Base-by-base conservation (phyloP, 2,329 filamentous ascomycete genomes). In the Exophiala mesophila region DNA sequence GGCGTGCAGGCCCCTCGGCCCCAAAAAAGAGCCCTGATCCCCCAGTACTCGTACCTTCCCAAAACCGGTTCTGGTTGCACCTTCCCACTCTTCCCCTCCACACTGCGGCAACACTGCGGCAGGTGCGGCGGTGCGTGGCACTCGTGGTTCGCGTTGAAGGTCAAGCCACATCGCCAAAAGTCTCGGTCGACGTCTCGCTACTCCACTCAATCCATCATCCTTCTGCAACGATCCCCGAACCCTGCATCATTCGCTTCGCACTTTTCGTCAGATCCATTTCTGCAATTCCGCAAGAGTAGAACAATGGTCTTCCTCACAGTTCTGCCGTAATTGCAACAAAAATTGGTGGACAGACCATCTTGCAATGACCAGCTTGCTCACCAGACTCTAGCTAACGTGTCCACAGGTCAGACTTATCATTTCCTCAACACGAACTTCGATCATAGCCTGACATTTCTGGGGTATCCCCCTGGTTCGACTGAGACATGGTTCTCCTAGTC, bases 1-100 rank as follows among this genome's bases (percentile, higher is more conserved):
- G n/a, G n/a, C n/a, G n/a, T 54, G 80, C 92, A 51, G 78, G 77
- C 59, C 90, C 83, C 39, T 88, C 94, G 7, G 29, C 29, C 33
- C 18, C 18, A 9, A 24, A 19, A 17, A 18, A 29, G 20, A 13
- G 13, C 18, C n/a, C n/a, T n/a, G n/a, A n/a, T n/a, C n/a, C n/a
- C n/a, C n/a, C n/a, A n/a, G n/a, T n/a, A n/a, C n/a, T n/a, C n/a
- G 9, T 19, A 18, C 5, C 9, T 24, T 18, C 20, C 8, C 3
- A 40, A 45, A 45, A 45, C 42, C 36, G 23, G 42, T 45, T 45
- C 42, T 45, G 10, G 10, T 12, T 29, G 21, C 23, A 21, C 30
- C 31, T 18, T 18, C n/a, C 30, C 23, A 6, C 23, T 26, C 23
- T 6, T 26, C n/a, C n/a, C n/a, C n/a, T n/a, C n/a, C n/a, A n/a